Base-by-base conservation (phyloP, 768 basidiomycete genomes). In the Strobilomyces confusus region DNA sequence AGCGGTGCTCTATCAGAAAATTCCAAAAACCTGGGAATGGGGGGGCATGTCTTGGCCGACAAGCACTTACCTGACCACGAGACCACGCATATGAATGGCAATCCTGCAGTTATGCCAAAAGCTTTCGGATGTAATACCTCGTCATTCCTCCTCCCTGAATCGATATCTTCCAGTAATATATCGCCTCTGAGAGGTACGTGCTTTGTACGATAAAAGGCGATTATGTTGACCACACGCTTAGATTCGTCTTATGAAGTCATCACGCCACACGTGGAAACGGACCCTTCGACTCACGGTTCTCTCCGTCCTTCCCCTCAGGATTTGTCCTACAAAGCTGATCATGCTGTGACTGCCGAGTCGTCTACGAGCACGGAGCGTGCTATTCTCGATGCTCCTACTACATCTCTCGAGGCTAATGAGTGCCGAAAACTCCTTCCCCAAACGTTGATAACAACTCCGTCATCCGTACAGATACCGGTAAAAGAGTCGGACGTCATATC, bases 41-140 rank as follows among this genome's bases (percentile, higher is more conserved):
- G 48, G 32, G 43, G 44, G 26, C 55, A 51, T 55, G 34, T 45
- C 47, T 53, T 52, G 32, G 51, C 54, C 51, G 49, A 57, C 55
- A 49, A 55, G 26, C 56, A 58, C 42, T 59, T 53, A 26, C 58
- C 60, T 33, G 43, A 51, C 60, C 68, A 68, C 55, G 60, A 63
- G 58, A 57, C 56, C 33, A 49, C 50, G 29, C 57, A 62, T 48
- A 58, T 60, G 55, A 58, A 59, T 53, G 62, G 59, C 22, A 60
- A 54, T 49, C 44, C 52, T 33, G 46, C 57, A 44, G 44, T 50
- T 26, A 54, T 42, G 29, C 57, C 55, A 49, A 56, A 44, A 40
- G 51, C 45, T 56, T 40, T 44, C 23, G 58, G 63, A 44, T 60
- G 30, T 43, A 51, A 58, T 38, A 26, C 49, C 29, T 53, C 59